phyloP scores from a whole-genome alignment of 768 basidiomycete species.

The Austroboletus eburneus region DNA sequence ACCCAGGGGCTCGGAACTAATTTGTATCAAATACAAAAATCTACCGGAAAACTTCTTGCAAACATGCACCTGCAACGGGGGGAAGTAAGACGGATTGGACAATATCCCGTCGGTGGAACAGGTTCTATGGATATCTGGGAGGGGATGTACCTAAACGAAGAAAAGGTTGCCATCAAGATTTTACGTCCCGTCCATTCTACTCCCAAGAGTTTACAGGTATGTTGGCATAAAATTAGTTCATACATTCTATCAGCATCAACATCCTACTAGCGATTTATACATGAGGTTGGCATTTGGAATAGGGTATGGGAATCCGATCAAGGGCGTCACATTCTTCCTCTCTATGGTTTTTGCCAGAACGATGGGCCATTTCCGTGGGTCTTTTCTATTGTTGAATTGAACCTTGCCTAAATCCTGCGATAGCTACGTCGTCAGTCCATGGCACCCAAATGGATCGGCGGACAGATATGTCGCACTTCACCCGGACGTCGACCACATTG shows the following conservation, averaged over 20 bases:
- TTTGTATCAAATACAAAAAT: conserved; percentile 46
- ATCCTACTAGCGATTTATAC: conserved; percentile 41
- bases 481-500: conserved; percentile 40
- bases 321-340: conserved; percentile 51
- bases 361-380: conserved; percentile 55
- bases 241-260: not conserved
- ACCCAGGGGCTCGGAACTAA: conserved; percentile 46
- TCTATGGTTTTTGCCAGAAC: conserved; percentile 53
- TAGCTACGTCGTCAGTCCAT: conserved; percentile 57
- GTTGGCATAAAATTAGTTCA: conserved; percentile 1
- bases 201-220: conserved; percentile 41
- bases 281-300: conserved; percentile 54
- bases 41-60: conserved; percentile 45
- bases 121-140: conserved; percentile 54
- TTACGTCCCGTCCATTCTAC: conserved; percentile 48
- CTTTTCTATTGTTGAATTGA: not conserved
- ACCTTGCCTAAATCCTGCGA: conserved; percentile 2
- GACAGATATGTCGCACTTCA: conserved; percentile 42
- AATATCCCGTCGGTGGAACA: conserved; percentile 48
- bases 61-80: conserved; percentile 48
- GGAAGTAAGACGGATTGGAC: conserved; percentile 47
- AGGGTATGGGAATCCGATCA: conserved; percentile 49
- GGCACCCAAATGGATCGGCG: conserved; percentile 50
- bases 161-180: conserved; percentile 56
- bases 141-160: conserved; percentile 48